A percentile compares a stretch with the other conserved stretches of the same genome.
Evolutionary conservation across 2,329 filamentous ascomycete genomes (phyloP).

Genomic region (Apiospora rasikravindrae): DNA sequence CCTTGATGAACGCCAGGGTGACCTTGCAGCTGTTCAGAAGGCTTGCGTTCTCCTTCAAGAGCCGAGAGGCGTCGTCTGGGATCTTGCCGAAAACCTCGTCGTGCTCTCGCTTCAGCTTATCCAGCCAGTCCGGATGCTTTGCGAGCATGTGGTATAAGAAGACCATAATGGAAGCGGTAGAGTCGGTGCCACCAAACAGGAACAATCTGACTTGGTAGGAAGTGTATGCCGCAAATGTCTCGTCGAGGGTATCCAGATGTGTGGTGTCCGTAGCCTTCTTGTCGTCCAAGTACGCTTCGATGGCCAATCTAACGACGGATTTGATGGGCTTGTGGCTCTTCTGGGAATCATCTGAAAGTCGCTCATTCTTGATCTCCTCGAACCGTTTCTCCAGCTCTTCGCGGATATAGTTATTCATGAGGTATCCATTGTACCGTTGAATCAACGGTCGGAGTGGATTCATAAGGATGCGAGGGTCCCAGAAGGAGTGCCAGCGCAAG

Average conservation of each 20-base stretch:
- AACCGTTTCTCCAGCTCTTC: slow-evolving; percentile 24
- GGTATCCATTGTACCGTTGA: slow-evolving; percentile 22
- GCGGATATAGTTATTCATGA: slow-evolving; percentile 22
- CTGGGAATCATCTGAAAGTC: neutral
- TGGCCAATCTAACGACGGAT: slow-evolving; percentile 24
- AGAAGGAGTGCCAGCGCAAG: slow-evolving; percentile 24
- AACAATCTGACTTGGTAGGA: slow-evolving; percentile 20
- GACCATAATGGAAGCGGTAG: slow-evolving; percentile 40
- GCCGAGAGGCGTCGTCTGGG: neutral
- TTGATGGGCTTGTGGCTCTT: slow-evolving; percentile 21
- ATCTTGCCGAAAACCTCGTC: slow-evolving; percentile 40
- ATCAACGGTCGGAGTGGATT: slow-evolving; percentile 24
- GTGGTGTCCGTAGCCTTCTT: neutral
- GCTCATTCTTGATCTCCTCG: slow-evolving; percentile 21
- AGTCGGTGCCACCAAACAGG: slow-evolving; percentile 39
- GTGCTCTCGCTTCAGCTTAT: slow-evolving; percentile 43
- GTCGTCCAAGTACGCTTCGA: slow-evolving; percentile 23
- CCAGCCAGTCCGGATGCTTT: slow-evolving; percentile 37
- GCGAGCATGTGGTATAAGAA: slow-evolving; percentile 40
- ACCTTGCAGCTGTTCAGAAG: neutral
- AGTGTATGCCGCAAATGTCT: neutral
- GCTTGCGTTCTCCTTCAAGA: neutral
- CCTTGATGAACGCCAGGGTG: slow-evolving; percentile 21
- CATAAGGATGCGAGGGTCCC: slow-evolving; percentile 22
- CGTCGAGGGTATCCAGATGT: neutral